Conservation (phyloP, 2,329 filamentous ascomycete genomes). For the Apiospora rasikravindrae region DNA sequence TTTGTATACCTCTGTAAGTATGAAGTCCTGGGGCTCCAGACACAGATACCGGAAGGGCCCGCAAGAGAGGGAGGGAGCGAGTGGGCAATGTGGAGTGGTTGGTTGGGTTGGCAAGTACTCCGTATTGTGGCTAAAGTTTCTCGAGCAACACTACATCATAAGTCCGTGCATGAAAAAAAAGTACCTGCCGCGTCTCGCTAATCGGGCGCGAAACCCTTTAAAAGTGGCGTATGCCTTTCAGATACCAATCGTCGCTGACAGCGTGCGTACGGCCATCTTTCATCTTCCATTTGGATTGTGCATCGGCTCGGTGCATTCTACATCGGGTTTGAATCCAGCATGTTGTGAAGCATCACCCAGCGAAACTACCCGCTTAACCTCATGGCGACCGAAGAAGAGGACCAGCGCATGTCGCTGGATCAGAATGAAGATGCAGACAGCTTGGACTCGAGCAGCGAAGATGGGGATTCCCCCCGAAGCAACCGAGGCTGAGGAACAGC, state of each 20-base stretch:
- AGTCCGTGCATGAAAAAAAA: neutral
- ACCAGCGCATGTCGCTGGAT: slow-evolving; percentile 7
- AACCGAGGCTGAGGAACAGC: slow-evolving; percentile 28
- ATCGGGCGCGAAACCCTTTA: slow-evolving; percentile 4
- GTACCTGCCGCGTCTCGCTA: slow-evolving; percentile 1
- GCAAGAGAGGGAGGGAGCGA: neutral
- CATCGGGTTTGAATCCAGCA: neutral
- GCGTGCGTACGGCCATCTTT: neutral
- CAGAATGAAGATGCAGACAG: slow-evolving; percentile 17
- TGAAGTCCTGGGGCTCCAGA: neutral
- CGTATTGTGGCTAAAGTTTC: neutral
- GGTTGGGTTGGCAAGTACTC: no score
- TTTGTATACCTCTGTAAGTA: no score
- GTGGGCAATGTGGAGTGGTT: neutral
- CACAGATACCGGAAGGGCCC: neutral
- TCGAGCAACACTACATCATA: neutral
- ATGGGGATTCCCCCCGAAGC: slow-evolving; percentile 38
- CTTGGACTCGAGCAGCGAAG: slow-evolving; percentile 42
- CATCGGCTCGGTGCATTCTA: neutral
- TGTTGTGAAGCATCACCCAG: neutral
- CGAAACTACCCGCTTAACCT: neutral
- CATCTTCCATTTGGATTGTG: neutral
- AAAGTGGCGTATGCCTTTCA: neutral
- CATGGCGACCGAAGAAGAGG: slow-evolving; percentile 27
- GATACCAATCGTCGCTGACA: neutral